Conservation (phyloP, 2,329 filamentous ascomycete genomes). For the Diaporthe nobilis region DNA sequence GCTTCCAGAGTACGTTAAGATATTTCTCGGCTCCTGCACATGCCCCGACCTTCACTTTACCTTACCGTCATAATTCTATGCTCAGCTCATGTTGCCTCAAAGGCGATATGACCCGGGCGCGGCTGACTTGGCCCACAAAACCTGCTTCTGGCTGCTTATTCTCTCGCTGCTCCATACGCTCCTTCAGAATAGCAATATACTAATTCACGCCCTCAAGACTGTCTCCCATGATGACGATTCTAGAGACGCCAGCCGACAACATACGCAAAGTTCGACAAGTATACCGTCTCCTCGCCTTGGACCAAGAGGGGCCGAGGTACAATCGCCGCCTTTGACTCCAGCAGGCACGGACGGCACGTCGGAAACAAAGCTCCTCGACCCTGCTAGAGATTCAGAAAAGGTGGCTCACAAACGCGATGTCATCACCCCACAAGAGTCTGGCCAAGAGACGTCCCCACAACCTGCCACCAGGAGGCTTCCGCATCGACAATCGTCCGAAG, state of each 20-base stretch:
- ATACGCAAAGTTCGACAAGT: slow-evolving; percentile 75
- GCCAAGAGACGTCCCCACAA: slow-evolving; percentile 64
- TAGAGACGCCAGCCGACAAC: slow-evolving; percentile 72
- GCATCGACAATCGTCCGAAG: slow-evolving; percentile 58
- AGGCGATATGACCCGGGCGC: slow-evolving; percentile 1
- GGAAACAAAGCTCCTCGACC: slow-evolving; percentile 49
- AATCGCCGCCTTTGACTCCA: slow-evolving; percentile 91
- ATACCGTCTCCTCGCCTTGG: slow-evolving; percentile 77
- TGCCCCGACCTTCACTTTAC: slow-evolving; percentile 29
- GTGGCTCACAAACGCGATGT: slow-evolving; percentile 47
- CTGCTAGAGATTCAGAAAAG: slow-evolving; percentile 40
- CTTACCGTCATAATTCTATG: slow-evolving; percentile 30
- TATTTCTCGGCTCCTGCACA: slow-evolving; percentile 46
- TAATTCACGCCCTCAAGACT: slow-evolving; percentile 59
- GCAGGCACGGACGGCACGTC: slow-evolving; percentile 73
- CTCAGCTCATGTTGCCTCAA: slow-evolving; percentile 16
- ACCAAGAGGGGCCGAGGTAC: slow-evolving; percentile 78
- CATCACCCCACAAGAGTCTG: slow-evolving; percentile 79
- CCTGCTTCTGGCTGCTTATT: slow-evolving; percentile 25
- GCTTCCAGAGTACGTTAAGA: slow-evolving; percentile 78
- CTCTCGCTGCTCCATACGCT: neutral
- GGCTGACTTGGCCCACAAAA: neutral
- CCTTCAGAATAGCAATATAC: slow-evolving; percentile 33
- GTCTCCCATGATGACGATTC: slow-evolving; percentile 70
- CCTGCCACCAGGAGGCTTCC: slow-evolving; percentile 57